Evolutionary conservation across 208 protist species (phyloP).

Genomic region (Acanthamoeba healyi): DNA sequence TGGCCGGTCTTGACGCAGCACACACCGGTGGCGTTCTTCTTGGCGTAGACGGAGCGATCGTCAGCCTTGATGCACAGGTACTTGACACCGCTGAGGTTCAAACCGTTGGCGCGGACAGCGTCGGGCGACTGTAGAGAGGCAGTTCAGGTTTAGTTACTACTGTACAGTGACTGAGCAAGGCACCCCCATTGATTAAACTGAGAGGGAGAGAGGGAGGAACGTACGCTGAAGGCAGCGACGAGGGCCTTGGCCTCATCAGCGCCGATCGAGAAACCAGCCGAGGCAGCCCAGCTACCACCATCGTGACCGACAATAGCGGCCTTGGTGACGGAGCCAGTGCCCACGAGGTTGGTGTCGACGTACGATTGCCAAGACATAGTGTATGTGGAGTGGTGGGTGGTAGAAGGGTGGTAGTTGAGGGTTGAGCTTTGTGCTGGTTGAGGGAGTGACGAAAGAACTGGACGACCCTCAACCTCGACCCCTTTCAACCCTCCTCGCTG

Average conservation of each 20-base stretch:
- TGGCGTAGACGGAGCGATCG: slow-evolving; percentile 85
- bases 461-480: neutral
- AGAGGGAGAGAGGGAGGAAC: neutral
- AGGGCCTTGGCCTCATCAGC: slow-evolving; percentile 80
- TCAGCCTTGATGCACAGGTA: slow-evolving; percentile 87
- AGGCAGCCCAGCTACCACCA: slow-evolving; percentile 87
- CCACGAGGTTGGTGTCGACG: slow-evolving; percentile 89
- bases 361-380: slow-evolving; percentile 91
- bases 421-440: slow-evolving; percentile 15
- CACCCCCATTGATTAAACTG: neutral
- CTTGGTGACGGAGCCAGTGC: slow-evolving; percentile 83
- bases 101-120: slow-evolving; percentile 78
- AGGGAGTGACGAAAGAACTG: neutral
- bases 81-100: slow-evolving; percentile 86
- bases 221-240: slow-evolving; percentile 71
- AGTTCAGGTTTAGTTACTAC: neutral
- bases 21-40: slow-evolving; percentile 84
- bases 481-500: neutral
- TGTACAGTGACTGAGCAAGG: neutral
- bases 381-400: neutral
- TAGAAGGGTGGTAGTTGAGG: neutral
- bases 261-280: slow-evolving; percentile 80
- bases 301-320: slow-evolving; percentile 88
- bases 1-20: slow-evolving; percentile 86
- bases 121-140: slow-evolving; percentile 32